phyloP scores from a whole-genome alignment of 163 green algal genomes.

The Trebouxiophyceae sp. region DNA sequence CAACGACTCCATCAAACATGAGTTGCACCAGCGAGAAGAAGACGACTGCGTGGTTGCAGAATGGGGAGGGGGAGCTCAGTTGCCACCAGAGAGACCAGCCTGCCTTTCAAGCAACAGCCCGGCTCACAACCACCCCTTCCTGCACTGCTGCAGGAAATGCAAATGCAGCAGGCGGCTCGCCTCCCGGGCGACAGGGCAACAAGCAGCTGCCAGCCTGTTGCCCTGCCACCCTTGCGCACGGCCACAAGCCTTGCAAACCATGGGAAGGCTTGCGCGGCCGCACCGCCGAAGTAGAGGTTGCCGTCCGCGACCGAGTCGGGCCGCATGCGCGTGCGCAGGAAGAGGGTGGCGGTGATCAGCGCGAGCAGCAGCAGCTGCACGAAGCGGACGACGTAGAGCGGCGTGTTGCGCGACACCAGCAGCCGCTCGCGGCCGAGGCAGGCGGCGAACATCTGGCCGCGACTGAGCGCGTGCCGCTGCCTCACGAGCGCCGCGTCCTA shows the following conservation, averaged over 20 bases:
- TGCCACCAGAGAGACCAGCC: too few species aligned
- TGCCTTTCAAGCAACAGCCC: too few species aligned
- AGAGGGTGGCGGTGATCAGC: constrained; percentile 26
- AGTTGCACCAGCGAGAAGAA: constrained; percentile 59
- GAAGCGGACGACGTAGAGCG: constrained; percentile 42
- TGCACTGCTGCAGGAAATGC: too few species aligned
- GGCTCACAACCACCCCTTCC: too few species aligned
- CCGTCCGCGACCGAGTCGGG: constrained; percentile 25
- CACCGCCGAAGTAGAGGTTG: constrained; percentile 14
- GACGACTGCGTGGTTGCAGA: constrained; percentile 18
- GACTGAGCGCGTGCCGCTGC: constrained; percentile 30
- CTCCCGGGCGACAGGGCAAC: too few species aligned
- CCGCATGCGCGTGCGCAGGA: constrained; percentile 31
- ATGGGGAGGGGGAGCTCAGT: too few species aligned
- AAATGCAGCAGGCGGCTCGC: too few species aligned
- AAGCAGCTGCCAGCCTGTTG: too few species aligned
- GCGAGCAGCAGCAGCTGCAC: constrained; percentile 8
- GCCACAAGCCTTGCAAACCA: too few species aligned
- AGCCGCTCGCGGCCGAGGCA: constrained; percentile 24
- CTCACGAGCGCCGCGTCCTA: constrained; percentile 15
- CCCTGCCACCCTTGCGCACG: too few species aligned
- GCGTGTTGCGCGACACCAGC: constrained; percentile 39
- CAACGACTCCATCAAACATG: constrained; percentile 33
- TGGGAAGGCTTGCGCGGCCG: too few species aligned
- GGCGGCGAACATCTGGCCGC: constrained; percentile 25